Evolutionary conservation across 805 yeast genomes (phyloP), one percentile per base, ranked within the genome.

Genomic region (Hermanozyma aechmeae): DNA sequence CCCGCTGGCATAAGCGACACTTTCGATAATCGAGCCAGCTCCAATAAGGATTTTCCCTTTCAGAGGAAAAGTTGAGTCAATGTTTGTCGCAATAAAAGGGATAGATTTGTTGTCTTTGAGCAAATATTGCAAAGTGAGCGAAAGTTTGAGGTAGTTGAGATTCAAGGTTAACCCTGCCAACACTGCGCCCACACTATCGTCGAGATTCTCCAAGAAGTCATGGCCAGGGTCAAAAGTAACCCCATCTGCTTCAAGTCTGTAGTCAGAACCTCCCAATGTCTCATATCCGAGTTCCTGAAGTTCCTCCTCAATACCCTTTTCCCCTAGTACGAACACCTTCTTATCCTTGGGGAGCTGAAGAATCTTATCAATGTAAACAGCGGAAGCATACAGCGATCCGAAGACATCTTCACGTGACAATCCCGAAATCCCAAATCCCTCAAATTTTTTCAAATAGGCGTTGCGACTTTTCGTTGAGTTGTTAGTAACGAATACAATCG

Each of bases 21-120:
- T 68, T 41, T 84, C 82, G 25, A 89, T 77, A 39, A 85, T 72
- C 2, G 96, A 78, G 1, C 98, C 98, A 1, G 98, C 97, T 17
- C 98, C 98, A 13, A 96, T 94, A 28, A 92, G 68, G 27, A 83
- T 70, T 43, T 73, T 65, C 1, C 95, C 96, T 53, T 82, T 78
- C 34, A 81, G 73, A 2, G 98, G 98, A 62, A 76, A 92, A 0
- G 98, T 92, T 1, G 95, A 80, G 54, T 92, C 98, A 24, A 83
- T 82, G 53, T 92, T 92, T 4, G 97, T 92, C 14, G 96, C 97
- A 39, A 92, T 65, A 53, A 85, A 92, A 18, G 77, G 70, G 3
- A 84, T 65, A 2, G 66, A 61, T 28, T 76, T 75, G 34, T 59
- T 41, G 34, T 61, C 58, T 33, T 77, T 71, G 37, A 68, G 63